A percentile compares a stretch with the other conserved stretches of the same genome.
Conservation (phyloP, 2,329 filamentous ascomycete species). For the Trichoderma gracile region DNA sequence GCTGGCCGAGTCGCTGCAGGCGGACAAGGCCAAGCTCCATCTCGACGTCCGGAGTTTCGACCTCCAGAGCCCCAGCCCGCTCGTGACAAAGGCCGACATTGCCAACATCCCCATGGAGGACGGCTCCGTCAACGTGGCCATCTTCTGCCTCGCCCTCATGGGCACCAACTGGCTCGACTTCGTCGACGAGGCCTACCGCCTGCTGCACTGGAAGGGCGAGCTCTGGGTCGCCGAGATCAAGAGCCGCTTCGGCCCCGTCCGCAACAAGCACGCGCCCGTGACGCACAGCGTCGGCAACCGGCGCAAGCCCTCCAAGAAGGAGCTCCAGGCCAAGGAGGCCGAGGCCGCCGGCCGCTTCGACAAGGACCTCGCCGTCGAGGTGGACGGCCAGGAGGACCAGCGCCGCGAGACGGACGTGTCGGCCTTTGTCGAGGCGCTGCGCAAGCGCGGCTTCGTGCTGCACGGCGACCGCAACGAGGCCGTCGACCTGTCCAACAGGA, state of each 20-base stretch:
- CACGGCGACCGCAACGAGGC: conserved; percentile 61
- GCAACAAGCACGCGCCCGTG: conserved; percentile 47
- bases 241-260: conserved; percentile 67
- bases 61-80: conserved; percentile 71
- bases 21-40: conserved; percentile 64
- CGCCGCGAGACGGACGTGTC: conserved; percentile 80
- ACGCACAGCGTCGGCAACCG: conserved; percentile 72
- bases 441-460: conserved; percentile 80
- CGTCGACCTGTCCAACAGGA: conserved; percentile 86
- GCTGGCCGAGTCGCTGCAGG: conserved; percentile 68
- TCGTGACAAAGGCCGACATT: conserved; percentile 88
- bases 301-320: conserved; percentile 47
- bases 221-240: conserved; percentile 98
- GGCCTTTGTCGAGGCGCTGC: conserved; percentile 81
- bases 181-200: conserved; percentile 89
- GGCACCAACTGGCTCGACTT: conserved; percentile 98
- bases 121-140: conserved; percentile 76
- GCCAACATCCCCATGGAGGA: conserved; percentile 75
- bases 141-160: conserved; percentile 97
- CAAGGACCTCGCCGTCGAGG: conserved; percentile 65
- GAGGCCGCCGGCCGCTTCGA: conserved; percentile 53
- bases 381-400: conserved; percentile 65
- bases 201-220: conserved; percentile 91
- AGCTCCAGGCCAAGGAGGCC: conserved; percentile 46
- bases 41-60: conserved; percentile 83